Base-by-base conservation (phyloP, 345 rosid genomes). In the Mercurialis annua region DNA sequence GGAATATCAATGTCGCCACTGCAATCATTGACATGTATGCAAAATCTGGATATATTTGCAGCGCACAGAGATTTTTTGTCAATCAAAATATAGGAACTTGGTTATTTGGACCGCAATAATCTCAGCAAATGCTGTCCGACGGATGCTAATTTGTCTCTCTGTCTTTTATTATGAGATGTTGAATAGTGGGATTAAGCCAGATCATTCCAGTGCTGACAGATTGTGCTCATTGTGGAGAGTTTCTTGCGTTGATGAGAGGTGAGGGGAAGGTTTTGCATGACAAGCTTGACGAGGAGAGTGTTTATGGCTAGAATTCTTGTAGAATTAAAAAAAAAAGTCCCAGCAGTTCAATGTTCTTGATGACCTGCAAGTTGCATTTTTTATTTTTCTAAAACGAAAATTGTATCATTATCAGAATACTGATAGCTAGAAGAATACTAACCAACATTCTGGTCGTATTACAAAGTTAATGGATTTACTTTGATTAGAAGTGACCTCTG, bases 31-130 rank as follows among this genome's bases (percentile, higher is more conserved):
- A 90, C 67, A 74, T 79, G 62, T 92, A 87, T 67, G 91, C 90
- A 44, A 90, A 90, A 71, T 68, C 81, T 29, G 97, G 98, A 44
- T 84, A 62, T 80, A 80, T 90, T 49, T 18, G 1, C 42, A 87
- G 87, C 59, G 87, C 98, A 54, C 83, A 67, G 74, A 54, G 1
- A 63, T 83, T 85, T 68, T 88, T 90, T 71, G 81, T 77, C 81
- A 15, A 65, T 80, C 80, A 14, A 82, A 74, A 76, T 64, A 73
- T 38, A 73, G 84, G 74, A 90, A 85, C 72, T 81, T 90, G 87
- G 76, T 92, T 42, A 76, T 88, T 46, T 92, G 98, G 97, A 92
- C 97, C 0, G 85, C 97, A 26, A 83, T 88, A 54, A 88, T 92
- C 61, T 79, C 96, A 18, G 96, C 93, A 21, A 82, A 84, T 78